Conservation (phyloP, 192 early-diverging fungal genomes). For the Linderina pennispora region DNA sequence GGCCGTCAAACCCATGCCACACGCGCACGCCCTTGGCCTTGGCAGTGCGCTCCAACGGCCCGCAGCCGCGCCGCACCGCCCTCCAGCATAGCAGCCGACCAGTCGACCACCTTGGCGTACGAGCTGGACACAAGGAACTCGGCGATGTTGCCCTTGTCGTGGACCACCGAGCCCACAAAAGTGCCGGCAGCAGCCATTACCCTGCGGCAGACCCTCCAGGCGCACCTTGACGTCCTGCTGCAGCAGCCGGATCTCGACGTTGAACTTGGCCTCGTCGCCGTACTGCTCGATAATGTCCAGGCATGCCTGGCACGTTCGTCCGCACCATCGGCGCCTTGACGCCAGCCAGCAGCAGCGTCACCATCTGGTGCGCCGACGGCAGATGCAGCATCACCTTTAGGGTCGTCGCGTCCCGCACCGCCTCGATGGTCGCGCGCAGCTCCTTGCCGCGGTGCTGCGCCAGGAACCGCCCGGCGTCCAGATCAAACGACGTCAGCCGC, state of each 20-base stretch:
- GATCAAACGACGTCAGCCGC: constrained; percentile 48
- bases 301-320: constrained; percentile 62
- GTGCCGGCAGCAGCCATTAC: constrained; percentile 48
- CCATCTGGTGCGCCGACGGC: constrained; percentile 66
- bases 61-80: constrained; percentile 56
- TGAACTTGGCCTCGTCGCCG: constrained; percentile 89
- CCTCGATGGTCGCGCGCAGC: constrained; percentile 87
- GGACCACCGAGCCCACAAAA: constrained; percentile 73
- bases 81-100: constrained; percentile 69
- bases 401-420: constrained; percentile 88
- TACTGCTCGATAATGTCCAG: constrained; percentile 80
- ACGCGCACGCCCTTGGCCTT: constrained; percentile 77
- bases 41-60: constrained; percentile 69
- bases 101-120: constrained; percentile 81
- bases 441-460: constrained; percentile 72
- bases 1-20: constrained; percentile 55
- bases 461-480: constrained; percentile 66
- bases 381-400: constrained; percentile 68
- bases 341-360: constrained; percentile 69
- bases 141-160: constrained; percentile 88
- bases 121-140: constrained; percentile 77
- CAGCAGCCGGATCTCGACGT: constrained; percentile 84
- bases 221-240: constrained; percentile 86
- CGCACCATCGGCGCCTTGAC: constrained; percentile 80
- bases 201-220: constrained; percentile 65